phyloP scores from a whole-genome alignment of 2,329 filamentous ascomycete species.

The Calonectria montana region DNA sequence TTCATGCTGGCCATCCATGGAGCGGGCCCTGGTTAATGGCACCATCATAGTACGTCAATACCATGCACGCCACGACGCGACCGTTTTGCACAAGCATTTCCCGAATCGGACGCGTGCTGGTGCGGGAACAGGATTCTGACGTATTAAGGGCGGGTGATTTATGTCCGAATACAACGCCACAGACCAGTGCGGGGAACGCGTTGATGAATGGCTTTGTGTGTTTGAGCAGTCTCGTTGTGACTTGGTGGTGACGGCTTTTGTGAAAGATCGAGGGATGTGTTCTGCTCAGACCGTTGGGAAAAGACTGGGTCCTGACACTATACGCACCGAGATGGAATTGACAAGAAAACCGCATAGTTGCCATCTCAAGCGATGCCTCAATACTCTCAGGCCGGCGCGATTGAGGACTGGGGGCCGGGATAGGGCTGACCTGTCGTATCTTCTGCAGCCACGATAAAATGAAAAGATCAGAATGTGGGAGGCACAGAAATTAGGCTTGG shows the following conservation, averaged over 20 bases:
- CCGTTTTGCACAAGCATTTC: slow-evolving; percentile 15
- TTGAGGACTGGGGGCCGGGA: not conserved
- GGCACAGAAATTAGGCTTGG: not conserved
- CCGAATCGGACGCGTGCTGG: slow-evolving; percentile 11
- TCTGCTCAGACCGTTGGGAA: not conserved
- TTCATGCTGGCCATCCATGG: slow-evolving; percentile 21
- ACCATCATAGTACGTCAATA: slow-evolving; percentile 31
- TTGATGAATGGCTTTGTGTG: slow-evolving; percentile 4
- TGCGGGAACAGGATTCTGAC: slow-evolving; percentile 17
- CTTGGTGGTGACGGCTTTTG: not conserved
- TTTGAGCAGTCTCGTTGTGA: not conserved
- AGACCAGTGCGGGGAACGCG: not conserved
- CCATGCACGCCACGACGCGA: slow-evolving; percentile 31
- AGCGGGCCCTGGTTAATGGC: slow-evolving; percentile 29
- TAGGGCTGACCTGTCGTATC: not conserved
- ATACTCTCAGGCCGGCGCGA: not conserved
- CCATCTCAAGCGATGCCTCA: not conserved
- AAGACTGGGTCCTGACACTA: not conserved
- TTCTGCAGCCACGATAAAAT: not conserved
- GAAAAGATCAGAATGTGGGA: not conserved
- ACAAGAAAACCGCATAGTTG: not conserved
- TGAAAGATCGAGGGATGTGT: not conserved
- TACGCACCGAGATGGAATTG: not conserved
- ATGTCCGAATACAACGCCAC: slow-evolving; percentile 7
- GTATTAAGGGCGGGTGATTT: slow-evolving; percentile 13